phyloP scores from a whole-genome alignment of 768 basidiomycete genomes.

The Serendipita sp. region DNA sequence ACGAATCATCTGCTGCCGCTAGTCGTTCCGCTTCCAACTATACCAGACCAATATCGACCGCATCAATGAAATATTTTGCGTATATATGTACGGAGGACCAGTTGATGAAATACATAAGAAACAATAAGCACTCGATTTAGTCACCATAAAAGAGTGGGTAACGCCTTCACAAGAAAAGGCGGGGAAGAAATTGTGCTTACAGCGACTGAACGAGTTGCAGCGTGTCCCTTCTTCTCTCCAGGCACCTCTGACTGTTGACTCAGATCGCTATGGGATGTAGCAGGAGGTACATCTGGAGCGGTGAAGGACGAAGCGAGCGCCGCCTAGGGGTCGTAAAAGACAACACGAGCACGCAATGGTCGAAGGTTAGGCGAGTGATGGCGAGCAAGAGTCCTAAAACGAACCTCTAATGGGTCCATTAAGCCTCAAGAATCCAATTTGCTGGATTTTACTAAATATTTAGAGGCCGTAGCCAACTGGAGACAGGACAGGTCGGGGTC shows the following conservation, averaged over 20 bases:
- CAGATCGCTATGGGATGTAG: neutral
- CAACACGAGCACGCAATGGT: neutral
- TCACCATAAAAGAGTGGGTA: too few species aligned
- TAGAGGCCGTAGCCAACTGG: neutral
- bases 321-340: neutral
- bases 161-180: neutral
- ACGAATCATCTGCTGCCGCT: constrained; percentile 26
- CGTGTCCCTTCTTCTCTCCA: neutral
- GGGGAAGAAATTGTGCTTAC: neutral
- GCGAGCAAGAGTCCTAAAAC: neutral
- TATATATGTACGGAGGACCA: neutral
- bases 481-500: too few species aligned
- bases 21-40: neutral
- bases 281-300: neutral
- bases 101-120: neutral
- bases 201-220: neutral
- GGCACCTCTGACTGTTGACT: neutral
- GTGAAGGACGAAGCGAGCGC: neutral
- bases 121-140: too few species aligned
- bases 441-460: neutral
- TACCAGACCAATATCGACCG: neutral
- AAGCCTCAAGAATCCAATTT: neutral
- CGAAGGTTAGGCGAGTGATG: neutral
- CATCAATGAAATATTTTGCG: too few species aligned
- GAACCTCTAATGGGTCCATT: constrained; percentile 4